Conservation (phyloP, 2,329 filamentous ascomycete genomes). For the Aureobasidium sp. region DNA sequence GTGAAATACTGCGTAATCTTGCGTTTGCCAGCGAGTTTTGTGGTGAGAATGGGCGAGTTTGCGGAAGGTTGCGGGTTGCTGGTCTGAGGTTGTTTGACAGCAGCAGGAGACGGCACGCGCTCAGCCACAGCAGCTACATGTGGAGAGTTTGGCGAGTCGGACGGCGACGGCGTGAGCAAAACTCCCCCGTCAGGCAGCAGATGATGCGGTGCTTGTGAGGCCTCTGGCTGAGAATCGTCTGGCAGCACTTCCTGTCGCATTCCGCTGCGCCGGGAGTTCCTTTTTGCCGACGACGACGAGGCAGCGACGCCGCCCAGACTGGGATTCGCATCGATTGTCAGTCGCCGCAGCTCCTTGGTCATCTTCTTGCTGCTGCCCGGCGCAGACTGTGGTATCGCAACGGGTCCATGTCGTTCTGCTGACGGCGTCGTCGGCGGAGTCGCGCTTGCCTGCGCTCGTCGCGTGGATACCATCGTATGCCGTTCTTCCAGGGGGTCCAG, state of each 20-base stretch:
- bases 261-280: background rate
- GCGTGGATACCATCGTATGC: background rate
- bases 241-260: background rate
- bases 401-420: background rate
- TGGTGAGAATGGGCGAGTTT: background rate
- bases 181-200: background rate
- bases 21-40: background rate
- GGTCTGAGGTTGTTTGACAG: background rate
- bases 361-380: background rate
- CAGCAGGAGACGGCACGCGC: background rate
- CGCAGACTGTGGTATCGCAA: background rate
- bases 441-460: conserved; percentile 13
- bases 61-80: background rate
- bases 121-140: background rate
- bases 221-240: background rate
- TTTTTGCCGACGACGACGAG: background rate
- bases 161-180: conserved; percentile 2
- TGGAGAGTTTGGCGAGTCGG: conserved; percentile 2
- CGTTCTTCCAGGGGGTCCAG: background rate
- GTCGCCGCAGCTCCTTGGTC: conserved; percentile 3
- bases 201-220: background rate
- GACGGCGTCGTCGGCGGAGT: conserved; percentile 14
- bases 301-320: background rate
- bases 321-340: conserved; percentile 11
- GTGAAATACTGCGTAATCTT: background rate